Base-by-base conservation (phyloP, 495 filamentous ascomycete species). In the Echria macrotheca region DNA sequence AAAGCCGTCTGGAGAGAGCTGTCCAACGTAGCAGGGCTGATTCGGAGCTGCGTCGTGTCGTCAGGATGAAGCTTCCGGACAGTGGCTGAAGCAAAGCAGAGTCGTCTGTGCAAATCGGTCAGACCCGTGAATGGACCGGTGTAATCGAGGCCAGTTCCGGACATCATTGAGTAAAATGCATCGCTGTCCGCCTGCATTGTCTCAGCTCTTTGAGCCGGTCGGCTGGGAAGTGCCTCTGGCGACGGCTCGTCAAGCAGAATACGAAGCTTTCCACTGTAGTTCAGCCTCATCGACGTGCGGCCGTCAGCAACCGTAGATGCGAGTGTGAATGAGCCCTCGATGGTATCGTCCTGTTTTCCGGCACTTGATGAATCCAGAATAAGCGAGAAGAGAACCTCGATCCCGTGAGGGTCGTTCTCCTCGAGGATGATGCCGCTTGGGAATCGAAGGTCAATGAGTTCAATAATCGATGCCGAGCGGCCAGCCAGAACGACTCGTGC, bases 1-100 rank as follows among this genome's bases (percentile, higher is more conserved):
- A 77, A 71, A 0, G 65, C 61, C 0, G 67, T 57, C 35, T 80
- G 76, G 26, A 79, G 69, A 35, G 66, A 72, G 17, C 57, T 59
- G 44, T 79, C 76, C 7, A 80, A 58, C 0, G 69, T 71, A 0
- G 66, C 68, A 10, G 76, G 75, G 48, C 75, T 76, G 41, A 74
- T 66, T 51, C 48, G 21, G 31, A 74, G 44, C 10, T 35, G 48
- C 1, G 68, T 65, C 11, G 60, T 54, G 47, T 66, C 59, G 41
- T 70, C 55, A 2, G 47, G 4, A 18, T 72, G 65, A 18, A 50
- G 32, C 22, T 63, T 64, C 25, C 53, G 46, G 0, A 75, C 59
- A 1, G 68, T 58, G 2, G 68, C 61, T 5, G 67, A 67, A 2
- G 65, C 58, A 39, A 77, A 79, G 36, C 76, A 69, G 6, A 66